Conservation (phyloP, 2,329 filamentous ascomycete genomes). For the Colletotrichum agaves region DNA sequence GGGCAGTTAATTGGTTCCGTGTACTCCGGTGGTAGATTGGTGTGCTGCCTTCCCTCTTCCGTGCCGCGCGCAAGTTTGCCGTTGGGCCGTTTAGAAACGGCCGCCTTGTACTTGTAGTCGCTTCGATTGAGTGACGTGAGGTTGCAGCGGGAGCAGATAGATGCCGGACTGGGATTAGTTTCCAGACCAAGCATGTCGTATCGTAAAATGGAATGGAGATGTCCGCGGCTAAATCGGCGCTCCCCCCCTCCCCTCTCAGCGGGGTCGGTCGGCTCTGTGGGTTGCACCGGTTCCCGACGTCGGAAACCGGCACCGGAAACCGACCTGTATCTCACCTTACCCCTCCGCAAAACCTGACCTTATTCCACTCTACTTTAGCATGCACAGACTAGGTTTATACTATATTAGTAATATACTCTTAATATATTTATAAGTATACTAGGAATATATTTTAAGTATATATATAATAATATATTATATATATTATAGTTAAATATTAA, state of each 20-base stretch:
- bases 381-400: too few relatives aligned
- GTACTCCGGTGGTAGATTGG: conserved; percentile 3
- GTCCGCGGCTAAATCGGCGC: conserved; percentile 29
- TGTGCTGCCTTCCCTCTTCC: conserved; percentile 18
- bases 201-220: conserved; percentile 29
- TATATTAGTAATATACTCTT: too few relatives aligned
- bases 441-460: too few relatives aligned
- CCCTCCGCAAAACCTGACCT: too few relatives aligned
- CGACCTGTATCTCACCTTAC: too few relatives aligned
- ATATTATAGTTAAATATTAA: too few relatives aligned
- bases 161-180: conserved; percentile 7
- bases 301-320: background rate
- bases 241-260: background rate
- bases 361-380: too few relatives aligned
- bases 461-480: too few relatives aligned
- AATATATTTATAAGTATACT: too few relatives aligned
- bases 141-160: conserved; percentile 19
- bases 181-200: background rate
- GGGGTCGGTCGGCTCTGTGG: conserved; percentile 8
- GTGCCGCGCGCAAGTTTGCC: background rate
- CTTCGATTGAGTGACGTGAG: conserved; percentile 25
- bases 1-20: background rate
- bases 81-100: conserved; percentile 2
- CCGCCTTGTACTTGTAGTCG: conserved; percentile 3
- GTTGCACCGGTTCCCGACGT: background rate